phyloP scores from a whole-genome alignment of 768 basidiomycete species.

The Candolleomyces eurysporus region DNA sequence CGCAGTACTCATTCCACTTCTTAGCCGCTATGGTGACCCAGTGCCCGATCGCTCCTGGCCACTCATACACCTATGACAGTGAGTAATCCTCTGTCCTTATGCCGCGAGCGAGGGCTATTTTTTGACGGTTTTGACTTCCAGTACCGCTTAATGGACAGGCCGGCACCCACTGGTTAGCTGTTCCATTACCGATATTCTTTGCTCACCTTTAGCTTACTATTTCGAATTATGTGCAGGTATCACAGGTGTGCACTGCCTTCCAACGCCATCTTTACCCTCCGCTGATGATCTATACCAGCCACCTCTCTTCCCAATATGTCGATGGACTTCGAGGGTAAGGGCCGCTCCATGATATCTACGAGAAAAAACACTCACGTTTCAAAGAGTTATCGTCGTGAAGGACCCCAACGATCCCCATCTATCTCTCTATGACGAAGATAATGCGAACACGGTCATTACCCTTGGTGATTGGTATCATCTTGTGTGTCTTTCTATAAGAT shows the following conservation, averaged over 20 bases:
- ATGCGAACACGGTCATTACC: slow-evolving; percentile 13
- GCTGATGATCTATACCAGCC: slow-evolving; percentile 8
- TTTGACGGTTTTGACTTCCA: neutral
- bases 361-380: slow-evolving; percentile 3
- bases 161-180: slow-evolving; percentile 6
- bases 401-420: slow-evolving; percentile 12
- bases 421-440: slow-evolving; percentile 12
- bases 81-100: neutral
- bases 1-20: neutral
- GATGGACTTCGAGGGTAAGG: slow-evolving; percentile 26
- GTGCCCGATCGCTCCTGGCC: slow-evolving; percentile 16
- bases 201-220: too few relatives aligned
- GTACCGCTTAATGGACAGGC: slow-evolving; percentile 14
- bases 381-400: slow-evolving; percentile 15
- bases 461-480: slow-evolving; percentile 15
- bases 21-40: slow-evolving; percentile 11
- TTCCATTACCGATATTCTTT: too few relatives aligned
- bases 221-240: slow-evolving; percentile 1
- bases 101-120: neutral
- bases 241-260: slow-evolving; percentile 14
- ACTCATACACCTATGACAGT: slow-evolving; percentile 19
- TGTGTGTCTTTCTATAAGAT: neutral
- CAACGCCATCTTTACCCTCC: neutral
- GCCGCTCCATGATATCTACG: slow-evolving; percentile 21
- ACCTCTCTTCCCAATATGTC: slow-evolving; percentile 21